Percentiles rank a stretch among this genome's conserved stretches.
Evolutionary conservation across 1,139 yeast species (phyloP).

Genomic region (Geotrichum australiense): DNA sequence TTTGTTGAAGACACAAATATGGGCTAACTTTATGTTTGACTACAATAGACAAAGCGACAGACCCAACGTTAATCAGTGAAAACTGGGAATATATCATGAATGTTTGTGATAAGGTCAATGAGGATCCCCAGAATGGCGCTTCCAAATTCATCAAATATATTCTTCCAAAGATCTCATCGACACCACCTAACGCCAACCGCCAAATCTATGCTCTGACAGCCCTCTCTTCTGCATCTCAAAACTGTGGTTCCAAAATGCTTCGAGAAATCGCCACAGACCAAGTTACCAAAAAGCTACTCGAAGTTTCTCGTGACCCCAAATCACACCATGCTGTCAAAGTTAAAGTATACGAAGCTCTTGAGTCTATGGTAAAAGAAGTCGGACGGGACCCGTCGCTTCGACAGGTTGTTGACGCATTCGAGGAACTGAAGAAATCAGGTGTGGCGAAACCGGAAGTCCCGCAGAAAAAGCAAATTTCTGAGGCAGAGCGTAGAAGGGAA

Average conservation of each 20-base stretch:
- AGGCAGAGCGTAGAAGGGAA: constrained; percentile 48
- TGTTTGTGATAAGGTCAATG: constrained; percentile 73
- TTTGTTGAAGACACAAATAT: not conserved
- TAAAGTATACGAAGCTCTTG: constrained; percentile 59
- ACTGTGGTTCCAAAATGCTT: constrained; percentile 84
- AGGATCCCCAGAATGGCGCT: constrained; percentile 62
- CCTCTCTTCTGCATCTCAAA: constrained; percentile 74
- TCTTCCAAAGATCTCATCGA: constrained; percentile 46
- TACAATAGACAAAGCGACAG: constrained; percentile 58
- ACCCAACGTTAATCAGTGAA: constrained; percentile 69
- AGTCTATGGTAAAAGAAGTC: constrained; percentile 53
- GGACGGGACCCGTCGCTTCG: constrained; percentile 65
- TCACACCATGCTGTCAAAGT: constrained; percentile 64
- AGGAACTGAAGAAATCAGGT: constrained; percentile 25
- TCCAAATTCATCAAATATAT: constrained; percentile 48
- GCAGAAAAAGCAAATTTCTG: constrained; percentile 47
- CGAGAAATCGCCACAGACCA: constrained; percentile 69
- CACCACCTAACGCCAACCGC: constrained; percentile 63
- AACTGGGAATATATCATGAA: constrained; percentile 80
- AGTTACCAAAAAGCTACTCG: constrained; percentile 53
- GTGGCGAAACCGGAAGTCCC: constrained; percentile 51
- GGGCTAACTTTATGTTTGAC: not conserved
- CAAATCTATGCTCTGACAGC: constrained; percentile 58
- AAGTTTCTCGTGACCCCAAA: constrained; percentile 47
- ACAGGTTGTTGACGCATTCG: constrained; percentile 58